A percentile compares a stretch with the other conserved stretches of the same genome.
Conservation (phyloP, 2,329 filamentous ascomycete species). For the Metarhizium brunneum region DNA sequence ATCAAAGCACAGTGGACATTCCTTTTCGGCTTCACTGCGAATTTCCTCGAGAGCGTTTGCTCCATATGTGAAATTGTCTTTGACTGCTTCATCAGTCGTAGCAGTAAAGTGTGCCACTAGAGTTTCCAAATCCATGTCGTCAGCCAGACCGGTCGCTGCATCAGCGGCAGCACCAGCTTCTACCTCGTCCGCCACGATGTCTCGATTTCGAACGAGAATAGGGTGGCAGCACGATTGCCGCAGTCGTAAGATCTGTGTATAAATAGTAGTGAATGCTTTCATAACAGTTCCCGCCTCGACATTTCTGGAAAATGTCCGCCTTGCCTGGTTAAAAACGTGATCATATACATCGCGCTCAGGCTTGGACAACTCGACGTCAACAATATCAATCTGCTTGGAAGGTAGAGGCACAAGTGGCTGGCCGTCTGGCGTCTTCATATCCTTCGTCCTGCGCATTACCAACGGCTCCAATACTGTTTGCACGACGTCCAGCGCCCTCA, state of each 20-base stretch:
- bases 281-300: constrained; percentile 86
- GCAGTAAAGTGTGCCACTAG: constrained; percentile 79
- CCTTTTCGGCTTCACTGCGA: constrained; percentile 74
- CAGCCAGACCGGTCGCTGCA: constrained; percentile 69
- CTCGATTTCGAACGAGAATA: constrained; percentile 74
- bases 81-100: constrained; percentile 52
- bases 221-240: constrained; percentile 94
- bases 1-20: constrained; percentile 91
- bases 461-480: constrained; percentile 93
- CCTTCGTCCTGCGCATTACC: constrained; percentile 91
- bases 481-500: constrained; percentile 88
- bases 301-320: constrained; percentile 75
- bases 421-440: constrained; percentile 92
- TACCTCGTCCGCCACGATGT: constrained; percentile 78
- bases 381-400: constrained; percentile 71
- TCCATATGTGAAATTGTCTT: constrained; percentile 59
- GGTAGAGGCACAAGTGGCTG: constrained; percentile 68
- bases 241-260: constrained; percentile 88
- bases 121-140: constrained; percentile 91
- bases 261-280: constrained; percentile 94
- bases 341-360: constrained; percentile 88
- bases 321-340: constrained; percentile 75
- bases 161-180: constrained; percentile 68
- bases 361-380: constrained; percentile 76
- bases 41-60: constrained; percentile 86